Evolutionary conservation across 208 protist genomes (phyloP).

Genomic region (Crithidia mellificae): DNA sequence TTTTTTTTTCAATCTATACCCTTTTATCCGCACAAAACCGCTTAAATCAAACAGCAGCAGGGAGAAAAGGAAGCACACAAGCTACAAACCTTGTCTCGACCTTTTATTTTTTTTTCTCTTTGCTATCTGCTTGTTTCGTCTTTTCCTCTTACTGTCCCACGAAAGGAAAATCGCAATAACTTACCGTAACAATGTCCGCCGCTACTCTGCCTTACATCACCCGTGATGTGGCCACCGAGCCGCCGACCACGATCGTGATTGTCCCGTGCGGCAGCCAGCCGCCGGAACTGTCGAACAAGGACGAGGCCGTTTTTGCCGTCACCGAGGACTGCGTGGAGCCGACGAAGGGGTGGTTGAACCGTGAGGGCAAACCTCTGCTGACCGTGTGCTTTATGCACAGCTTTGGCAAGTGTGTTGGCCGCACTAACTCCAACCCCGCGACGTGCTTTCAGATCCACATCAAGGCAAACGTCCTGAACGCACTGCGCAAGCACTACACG

Average conservation of each 20-base stretch:
- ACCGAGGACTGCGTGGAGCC: slow-evolving; percentile 56
- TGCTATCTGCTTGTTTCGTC: too few relatives aligned
- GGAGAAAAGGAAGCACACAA: background rate
- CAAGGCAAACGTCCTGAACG: slow-evolving; percentile 43
- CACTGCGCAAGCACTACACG: slow-evolving; percentile 46
- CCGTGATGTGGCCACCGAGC: slow-evolving; percentile 55
- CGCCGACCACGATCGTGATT: slow-evolving; percentile 53
- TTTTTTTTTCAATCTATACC: too few relatives aligned
- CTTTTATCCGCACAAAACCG: background rate
- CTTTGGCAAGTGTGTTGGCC: slow-evolving; percentile 55
- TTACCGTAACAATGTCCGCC: slow-evolving; percentile 2
- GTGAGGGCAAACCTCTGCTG: slow-evolving; percentile 49
- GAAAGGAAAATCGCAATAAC: background rate
- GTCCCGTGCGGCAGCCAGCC: slow-evolving; percentile 39
- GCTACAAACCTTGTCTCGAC: background rate
- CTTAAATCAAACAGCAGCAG: background rate
- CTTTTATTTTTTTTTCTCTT: too few relatives aligned
- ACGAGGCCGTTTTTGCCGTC: slow-evolving; percentile 50
- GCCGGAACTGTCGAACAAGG: slow-evolving; percentile 33
- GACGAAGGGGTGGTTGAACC: slow-evolving; percentile 53
- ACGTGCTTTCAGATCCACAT: slow-evolving; percentile 69
- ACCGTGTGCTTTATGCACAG: slow-evolving; percentile 73
- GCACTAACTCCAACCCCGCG: slow-evolving; percentile 38
- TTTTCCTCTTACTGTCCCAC: slow-evolving; percentile 3
- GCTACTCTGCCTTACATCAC: slow-evolving; percentile 42